phyloP scores from a whole-genome alignment of 2,329 filamentous ascomycete species.

The Mycosphaerella arachidis region DNA sequence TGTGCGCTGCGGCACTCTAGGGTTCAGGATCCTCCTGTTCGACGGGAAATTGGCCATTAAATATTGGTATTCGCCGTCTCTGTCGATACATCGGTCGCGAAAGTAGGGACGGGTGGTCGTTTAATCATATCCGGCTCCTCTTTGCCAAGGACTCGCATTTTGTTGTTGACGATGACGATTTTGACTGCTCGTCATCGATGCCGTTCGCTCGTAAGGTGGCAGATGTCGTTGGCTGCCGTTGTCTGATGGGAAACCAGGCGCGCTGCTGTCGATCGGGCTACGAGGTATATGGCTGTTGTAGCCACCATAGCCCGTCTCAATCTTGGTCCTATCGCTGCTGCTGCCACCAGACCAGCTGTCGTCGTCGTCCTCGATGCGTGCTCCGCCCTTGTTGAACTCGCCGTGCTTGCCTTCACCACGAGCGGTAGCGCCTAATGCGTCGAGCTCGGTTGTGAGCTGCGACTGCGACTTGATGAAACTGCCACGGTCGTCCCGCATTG shows the following conservation, averaged over 20 bases:
- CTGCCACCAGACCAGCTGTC: constrained; percentile 61
- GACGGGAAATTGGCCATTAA: constrained; percentile 10
- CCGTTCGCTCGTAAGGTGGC: constrained; percentile 35
- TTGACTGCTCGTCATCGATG: constrained; percentile 22
- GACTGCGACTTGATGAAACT: constrained; percentile 97
- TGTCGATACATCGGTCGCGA: constrained; percentile 14
- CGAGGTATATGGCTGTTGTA: constrained; percentile 38
- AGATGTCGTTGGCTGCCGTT: constrained; percentile 38
- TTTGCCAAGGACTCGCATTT: constrained; percentile 60
- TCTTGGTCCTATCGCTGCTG: constrained; percentile 38
- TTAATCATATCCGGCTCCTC: constrained; percentile 61
- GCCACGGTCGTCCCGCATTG: constrained; percentile 91
- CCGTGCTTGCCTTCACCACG: constrained; percentile 63
- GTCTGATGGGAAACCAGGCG: constrained; percentile 44
- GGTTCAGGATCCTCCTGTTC: neutral
- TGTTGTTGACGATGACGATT: constrained; percentile 26
- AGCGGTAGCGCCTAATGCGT: constrained; percentile 82
- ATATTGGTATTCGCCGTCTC: constrained; percentile 21
- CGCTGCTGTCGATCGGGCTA: constrained; percentile 47
- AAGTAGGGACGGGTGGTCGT: constrained; percentile 11
- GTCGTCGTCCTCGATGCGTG: constrained; percentile 67
- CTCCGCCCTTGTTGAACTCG: constrained; percentile 48
- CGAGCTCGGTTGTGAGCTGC: constrained; percentile 80
- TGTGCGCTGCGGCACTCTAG: neutral
- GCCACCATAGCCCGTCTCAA: constrained; percentile 26